A percentile compares a stretch with the other conserved stretches of the same genome.
Evolutionary conservation across 495 filamentous ascomycete species (phyloP).

Genomic region (Podospora conica): DNA sequence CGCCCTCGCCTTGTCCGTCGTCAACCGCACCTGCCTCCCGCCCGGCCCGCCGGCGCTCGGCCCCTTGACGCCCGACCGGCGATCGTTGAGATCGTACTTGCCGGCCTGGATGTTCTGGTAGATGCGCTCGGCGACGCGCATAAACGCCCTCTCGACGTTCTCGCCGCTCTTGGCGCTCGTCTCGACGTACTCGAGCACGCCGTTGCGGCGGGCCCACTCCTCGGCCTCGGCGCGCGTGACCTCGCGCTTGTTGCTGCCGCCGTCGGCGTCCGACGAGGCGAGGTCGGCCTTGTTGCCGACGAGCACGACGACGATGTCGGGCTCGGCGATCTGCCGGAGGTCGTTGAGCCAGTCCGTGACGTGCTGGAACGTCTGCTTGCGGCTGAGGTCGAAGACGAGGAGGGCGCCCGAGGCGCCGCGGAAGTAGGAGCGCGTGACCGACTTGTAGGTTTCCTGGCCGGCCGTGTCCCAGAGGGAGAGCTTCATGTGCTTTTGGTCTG

Average conservation of each 20-base stretch:
- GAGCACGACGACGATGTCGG: slow-evolving; percentile 85
- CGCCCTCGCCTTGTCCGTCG: slow-evolving; percentile 26
- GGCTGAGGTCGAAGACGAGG: slow-evolving; percentile 89
- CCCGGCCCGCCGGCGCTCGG: slow-evolving; percentile 47
- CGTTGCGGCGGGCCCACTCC: slow-evolving; percentile 78
- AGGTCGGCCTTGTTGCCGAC: slow-evolving; percentile 95
- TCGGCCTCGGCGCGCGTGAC: slow-evolving; percentile 74
- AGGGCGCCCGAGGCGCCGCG: slow-evolving; percentile 86
- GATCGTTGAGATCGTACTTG: slow-evolving; percentile 89
- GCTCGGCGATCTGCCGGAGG: slow-evolving; percentile 85
- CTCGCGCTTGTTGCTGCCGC: slow-evolving; percentile 59
- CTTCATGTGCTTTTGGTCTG: slow-evolving; percentile 66
- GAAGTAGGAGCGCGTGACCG: slow-evolving; percentile 92
- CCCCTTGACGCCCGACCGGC: slow-evolving; percentile 83
- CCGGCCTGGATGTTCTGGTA: slow-evolving; percentile 92
- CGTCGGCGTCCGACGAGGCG: slow-evolving; percentile 35
- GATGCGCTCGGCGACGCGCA: slow-evolving; percentile 87
- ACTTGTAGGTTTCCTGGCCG: slow-evolving; percentile 94
- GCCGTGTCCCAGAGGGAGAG: slow-evolving; percentile 86
- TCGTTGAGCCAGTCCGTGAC: slow-evolving; percentile 90
- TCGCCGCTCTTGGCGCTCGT: slow-evolving; percentile 93
- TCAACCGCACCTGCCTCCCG: slow-evolving; percentile 34
- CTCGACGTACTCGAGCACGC: slow-evolving; percentile 84
- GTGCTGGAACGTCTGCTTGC: slow-evolving; percentile 75
- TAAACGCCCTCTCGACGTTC: slow-evolving; percentile 86